Evolutionary conservation across 2,329 filamentous ascomycete species (phyloP).

Genomic region (Colletotrichum echinochloae): DNA sequence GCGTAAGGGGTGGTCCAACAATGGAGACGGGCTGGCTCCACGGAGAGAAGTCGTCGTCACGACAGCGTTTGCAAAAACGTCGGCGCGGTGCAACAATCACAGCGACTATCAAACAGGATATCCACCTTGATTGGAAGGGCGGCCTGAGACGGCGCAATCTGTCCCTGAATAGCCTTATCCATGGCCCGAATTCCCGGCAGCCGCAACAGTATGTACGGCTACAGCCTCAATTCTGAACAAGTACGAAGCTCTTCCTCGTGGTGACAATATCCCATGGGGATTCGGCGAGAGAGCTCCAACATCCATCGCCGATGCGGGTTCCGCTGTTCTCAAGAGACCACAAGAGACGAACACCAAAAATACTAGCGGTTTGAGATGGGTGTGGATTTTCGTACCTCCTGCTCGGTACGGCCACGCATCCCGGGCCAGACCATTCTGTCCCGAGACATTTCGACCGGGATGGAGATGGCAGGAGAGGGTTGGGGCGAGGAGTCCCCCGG

Average conservation of each 20-base stretch:
- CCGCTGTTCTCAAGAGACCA: not conserved
- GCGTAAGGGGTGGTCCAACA: not conserved
- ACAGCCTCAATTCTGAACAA: not conserved
- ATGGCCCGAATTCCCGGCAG: not conserved
- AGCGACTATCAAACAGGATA: not conserved
- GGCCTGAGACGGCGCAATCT: not conserved
- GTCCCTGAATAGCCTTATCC: not conserved
- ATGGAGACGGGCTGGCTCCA: not conserved
- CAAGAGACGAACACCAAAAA: conserved; percentile 6
- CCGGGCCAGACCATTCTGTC: not conserved
- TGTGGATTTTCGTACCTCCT: not conserved
- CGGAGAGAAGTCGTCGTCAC: not conserved
- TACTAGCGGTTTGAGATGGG: conserved; percentile 2
- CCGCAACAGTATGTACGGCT: not conserved
- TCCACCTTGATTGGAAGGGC: conserved; percentile 3
- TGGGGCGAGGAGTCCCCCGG: conserved; percentile 8
- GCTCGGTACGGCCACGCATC: conserved; percentile 1
- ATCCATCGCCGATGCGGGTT: not conserved
- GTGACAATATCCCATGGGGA: not conserved
- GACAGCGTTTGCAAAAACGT: not conserved
- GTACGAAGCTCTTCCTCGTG: not conserved
- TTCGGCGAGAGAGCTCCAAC: not conserved
- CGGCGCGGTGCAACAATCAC: not conserved
- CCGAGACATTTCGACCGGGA: conserved; percentile 25
- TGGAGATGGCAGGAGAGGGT: conserved; percentile 24